Base-by-base conservation (phyloP, 352 stramenopile species). In the Phytophthora capsici region DNA sequence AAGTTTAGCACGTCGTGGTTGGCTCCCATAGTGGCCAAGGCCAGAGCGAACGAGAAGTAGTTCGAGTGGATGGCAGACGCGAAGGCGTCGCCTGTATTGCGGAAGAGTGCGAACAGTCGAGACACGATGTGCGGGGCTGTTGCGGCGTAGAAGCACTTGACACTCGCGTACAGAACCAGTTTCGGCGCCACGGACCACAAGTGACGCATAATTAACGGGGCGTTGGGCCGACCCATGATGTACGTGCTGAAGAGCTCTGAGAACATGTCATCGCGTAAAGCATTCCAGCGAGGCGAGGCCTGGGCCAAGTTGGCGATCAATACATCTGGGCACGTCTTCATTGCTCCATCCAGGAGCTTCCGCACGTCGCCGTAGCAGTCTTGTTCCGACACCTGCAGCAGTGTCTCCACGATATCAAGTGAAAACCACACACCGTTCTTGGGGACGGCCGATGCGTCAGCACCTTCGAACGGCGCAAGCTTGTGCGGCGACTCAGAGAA, bases 351-450 rank as follows among this genome's bases (percentile, higher is more conserved):
- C 43, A 96, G 71, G 5, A 96, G 63, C n/a, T 87, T 86, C 10
- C 86, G 82, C 47, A 96, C 88, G 38, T 93, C 82, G 6, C 80
- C 83, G 47, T 96, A 96, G 54, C 83, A 91, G 46, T 96, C 88
- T 56, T 91, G 87, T 57, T 94, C 83, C 51, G 86, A 93, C 4
- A 94, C 71, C 23, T 82, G 78, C 37, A 96, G 54, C 41, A 96
- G 57, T 40, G 88, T 91, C 45, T 96, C 88, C 19, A 96, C 88
- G 0, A 84, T 75, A 61, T 96, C 86, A 4, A 96, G 57, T 17
- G 88, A 96, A 32, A 96, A 96, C 88, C 88, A 96, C 14, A 93
- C 83, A 26, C 86, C 88, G 56, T 96, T 96, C 62, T 93, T 90
- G 0, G 88, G 88, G 6, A 91, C 88, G 10, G 83, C 84, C 36